Evolutionary conservation across 2,329 filamentous ascomycete genomes (phyloP).

Genomic region (Chaetoscypha palmicola): DNA sequence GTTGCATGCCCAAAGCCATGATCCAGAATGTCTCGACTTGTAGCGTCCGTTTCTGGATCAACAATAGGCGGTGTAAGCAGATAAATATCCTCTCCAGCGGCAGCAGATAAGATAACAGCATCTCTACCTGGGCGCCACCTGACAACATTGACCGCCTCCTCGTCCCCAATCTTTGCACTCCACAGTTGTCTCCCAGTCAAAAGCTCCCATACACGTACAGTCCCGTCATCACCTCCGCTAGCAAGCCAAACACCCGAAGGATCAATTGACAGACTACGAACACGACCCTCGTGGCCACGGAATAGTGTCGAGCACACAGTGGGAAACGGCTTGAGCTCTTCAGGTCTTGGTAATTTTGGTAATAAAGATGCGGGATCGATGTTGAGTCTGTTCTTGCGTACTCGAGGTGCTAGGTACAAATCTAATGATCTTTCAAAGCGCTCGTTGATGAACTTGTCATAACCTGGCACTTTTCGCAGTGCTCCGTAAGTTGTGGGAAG

Average conservation of each 20-base stretch:
- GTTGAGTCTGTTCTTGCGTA: conserved; percentile 89
- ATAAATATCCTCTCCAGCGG: conserved; percentile 77
- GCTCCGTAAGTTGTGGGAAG: conserved; percentile 76
- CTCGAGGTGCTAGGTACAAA: conserved; percentile 85
- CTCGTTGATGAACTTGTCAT: conserved; percentile 85
- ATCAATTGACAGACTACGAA: conserved; percentile 78
- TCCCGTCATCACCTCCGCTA: conserved; percentile 90
- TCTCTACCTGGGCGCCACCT: conserved; percentile 85
- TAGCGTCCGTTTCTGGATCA: conserved; percentile 65
- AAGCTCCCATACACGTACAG: conserved; percentile 83
- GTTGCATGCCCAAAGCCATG: conserved; percentile 92
- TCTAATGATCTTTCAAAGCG: conserved; percentile 94
- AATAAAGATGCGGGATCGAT: conserved; percentile 91
- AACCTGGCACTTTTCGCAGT: conserved; percentile 85
- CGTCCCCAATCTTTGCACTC: conserved; percentile 70
- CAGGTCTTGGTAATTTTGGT: conserved; percentile 85
- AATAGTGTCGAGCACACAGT: conserved; percentile 84
- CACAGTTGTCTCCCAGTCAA: conserved; percentile 81
- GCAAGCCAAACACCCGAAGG: conserved; percentile 81
- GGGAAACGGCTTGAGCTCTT: conserved; percentile 91
- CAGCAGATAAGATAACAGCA: conserved; percentile 72
- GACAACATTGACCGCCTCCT: conserved; percentile 76
- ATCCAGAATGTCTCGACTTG: conserved; percentile 71
- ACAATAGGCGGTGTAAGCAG: conserved; percentile 70
- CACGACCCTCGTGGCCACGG: conserved; percentile 79